A percentile compares a stretch with the other conserved stretches of the same genome.
Evolutionary conservation across 306 rosid genomes (phyloP).

Genomic region (Pueraria montana): DNA sequence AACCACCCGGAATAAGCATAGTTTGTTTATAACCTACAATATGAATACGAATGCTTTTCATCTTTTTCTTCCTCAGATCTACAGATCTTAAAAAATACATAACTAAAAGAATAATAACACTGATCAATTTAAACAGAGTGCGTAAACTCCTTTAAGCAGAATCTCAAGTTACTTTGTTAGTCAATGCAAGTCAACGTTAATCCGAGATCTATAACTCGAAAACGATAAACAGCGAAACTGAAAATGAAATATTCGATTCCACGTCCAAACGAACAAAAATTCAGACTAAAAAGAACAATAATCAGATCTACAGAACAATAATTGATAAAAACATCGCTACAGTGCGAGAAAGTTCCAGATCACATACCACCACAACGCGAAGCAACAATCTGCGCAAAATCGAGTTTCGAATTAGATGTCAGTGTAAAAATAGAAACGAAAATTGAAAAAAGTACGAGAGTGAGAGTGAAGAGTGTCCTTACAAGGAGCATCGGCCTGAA

Average conservation of each 20-base stretch:
- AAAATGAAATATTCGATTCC: neutral
- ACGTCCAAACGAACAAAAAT: neutral
- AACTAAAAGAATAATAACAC: neutral
- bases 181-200: conserved; percentile 50
- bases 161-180: neutral
- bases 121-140: neutral
- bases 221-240: conserved; percentile 8
- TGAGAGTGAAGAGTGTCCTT: conserved; percentile 27
- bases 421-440: conserved; percentile 2
- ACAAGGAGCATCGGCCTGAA: conserved; percentile 80
- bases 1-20: neutral
- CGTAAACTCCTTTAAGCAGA: neutral
- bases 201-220: conserved; percentile 18
- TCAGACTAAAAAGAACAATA: neutral
- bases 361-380: conserved; percentile 77
- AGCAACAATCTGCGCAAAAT: conserved; percentile 82
- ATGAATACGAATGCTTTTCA: neutral
- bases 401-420: conserved; percentile 20
- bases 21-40: neutral
- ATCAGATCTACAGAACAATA: conserved; percentile 30
- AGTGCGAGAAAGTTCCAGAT: conserved; percentile 19
- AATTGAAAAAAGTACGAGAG: neutral
- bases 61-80: conserved; percentile 16
- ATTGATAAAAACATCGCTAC: neutral
- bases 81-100: neutral